Conservation (phyloP, 2,329 filamentous ascomycete species). For the Aspergillus ustus region DNA sequence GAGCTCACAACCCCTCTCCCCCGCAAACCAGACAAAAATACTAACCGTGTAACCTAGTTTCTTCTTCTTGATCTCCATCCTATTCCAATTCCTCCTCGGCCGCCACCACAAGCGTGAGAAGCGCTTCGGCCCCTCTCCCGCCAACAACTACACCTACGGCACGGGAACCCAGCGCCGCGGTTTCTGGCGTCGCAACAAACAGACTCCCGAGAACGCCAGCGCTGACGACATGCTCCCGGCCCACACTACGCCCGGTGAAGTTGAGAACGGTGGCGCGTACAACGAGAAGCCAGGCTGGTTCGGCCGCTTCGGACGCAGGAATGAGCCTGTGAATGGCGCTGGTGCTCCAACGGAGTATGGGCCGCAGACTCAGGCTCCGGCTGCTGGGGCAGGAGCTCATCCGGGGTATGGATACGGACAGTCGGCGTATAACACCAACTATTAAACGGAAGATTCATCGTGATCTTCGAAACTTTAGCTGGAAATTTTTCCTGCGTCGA, state of each 20-base stretch:
- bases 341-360: not conserved
- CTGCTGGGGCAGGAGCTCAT: not conserved
- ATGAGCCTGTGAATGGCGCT: not conserved
- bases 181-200: conserved; percentile 50
- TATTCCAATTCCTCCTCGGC: conserved; percentile 70
- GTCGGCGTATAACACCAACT: not conserved
- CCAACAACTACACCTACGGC: conserved; percentile 71
- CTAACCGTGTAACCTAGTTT: conserved; percentile 50
- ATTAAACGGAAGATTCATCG: not conserved
- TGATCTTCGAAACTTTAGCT: not conserved
- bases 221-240: conserved; percentile 42
- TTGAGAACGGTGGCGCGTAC: conserved; percentile 35
- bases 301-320: conserved; percentile 8
- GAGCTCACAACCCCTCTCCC: conserved; percentile 37
- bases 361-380: not conserved
- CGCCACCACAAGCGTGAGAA: conserved; percentile 76
- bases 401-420: not conserved
- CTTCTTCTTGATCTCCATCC: conserved; percentile 75
- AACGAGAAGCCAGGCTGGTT: conserved; percentile 14
- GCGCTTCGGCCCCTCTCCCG: conserved; percentile 68
- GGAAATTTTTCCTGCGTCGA: no score
- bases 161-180: conserved; percentile 53
- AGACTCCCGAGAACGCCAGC: conserved; percentile 41
- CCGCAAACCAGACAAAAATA: conserved; percentile 1
- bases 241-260: conserved; percentile 46